Evolutionary conservation across 805 yeast genomes (phyloP).

Genomic region (Metschnikowia santaceciliae): DNA sequence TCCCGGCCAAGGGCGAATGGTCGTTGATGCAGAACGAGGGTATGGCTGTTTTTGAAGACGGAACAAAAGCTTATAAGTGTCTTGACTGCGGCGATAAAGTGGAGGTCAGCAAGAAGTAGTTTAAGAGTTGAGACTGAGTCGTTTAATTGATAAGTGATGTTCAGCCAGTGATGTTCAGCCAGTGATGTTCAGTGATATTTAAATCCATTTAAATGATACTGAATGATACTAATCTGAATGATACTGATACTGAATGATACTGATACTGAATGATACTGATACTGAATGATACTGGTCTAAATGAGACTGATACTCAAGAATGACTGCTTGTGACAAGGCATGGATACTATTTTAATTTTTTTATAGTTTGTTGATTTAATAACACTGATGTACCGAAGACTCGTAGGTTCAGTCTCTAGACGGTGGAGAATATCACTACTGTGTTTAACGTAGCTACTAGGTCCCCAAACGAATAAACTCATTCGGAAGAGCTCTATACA

Average conservation of each 20-base stretch:
- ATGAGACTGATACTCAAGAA: too few relatives aligned
- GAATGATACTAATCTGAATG: not conserved
- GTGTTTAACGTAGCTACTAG: too few relatives aligned
- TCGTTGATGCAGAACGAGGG: conserved; percentile 78
- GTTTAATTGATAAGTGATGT: not conserved
- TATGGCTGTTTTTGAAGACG: conserved; percentile 37
- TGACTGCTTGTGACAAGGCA: too few relatives aligned
- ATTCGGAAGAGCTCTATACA: too few relatives aligned
- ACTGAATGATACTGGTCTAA: too few relatives aligned
- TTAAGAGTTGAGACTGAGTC: too few relatives aligned
- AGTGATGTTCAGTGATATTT: not conserved
- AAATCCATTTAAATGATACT: not conserved
- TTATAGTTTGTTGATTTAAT: too few relatives aligned
- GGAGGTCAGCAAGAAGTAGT: conserved; percentile 26
- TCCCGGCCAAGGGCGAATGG: conserved; percentile 97
- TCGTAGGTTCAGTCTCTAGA: too few relatives aligned
- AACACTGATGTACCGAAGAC: too few relatives aligned
- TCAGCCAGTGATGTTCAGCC: not conserved
- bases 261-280: not conserved
- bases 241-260: not conserved
- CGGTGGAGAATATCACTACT: too few relatives aligned
- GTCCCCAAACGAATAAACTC: too few relatives aligned
- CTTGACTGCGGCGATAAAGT: conserved; percentile 42
- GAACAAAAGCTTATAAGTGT: conserved; percentile 37
- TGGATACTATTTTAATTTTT: too few relatives aligned